phyloP scores from a whole-genome alignment of 495 filamentous ascomycete species.

The Tuber brumale region DNA sequence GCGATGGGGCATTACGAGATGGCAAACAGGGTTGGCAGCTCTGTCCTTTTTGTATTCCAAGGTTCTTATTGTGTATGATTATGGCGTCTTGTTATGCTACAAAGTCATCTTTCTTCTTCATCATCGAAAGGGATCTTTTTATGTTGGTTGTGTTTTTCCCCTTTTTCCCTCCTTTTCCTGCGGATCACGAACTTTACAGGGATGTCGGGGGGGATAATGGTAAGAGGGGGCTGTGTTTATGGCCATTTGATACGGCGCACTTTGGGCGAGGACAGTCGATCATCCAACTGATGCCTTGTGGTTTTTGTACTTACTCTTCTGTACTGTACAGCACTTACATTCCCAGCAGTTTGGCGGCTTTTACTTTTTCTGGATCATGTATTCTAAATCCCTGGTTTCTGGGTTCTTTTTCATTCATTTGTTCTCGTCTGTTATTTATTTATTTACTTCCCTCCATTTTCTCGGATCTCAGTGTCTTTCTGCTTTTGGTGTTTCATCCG shows the following conservation, averaged over 20 bases:
- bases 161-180: background rate
- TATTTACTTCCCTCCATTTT: background rate
- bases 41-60: background rate
- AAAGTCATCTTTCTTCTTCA: constrained; percentile 26
- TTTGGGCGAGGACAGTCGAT: background rate
- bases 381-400: background rate
- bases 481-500: background rate
- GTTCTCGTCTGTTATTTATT: background rate
- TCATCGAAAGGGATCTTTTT: constrained; percentile 14
- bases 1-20: background rate
- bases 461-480: background rate
- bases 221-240: background rate
- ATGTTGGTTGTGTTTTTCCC: background rate
- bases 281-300: background rate
- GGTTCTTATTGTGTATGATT: constrained; percentile 31
- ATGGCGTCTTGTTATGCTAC: constrained; percentile 37
- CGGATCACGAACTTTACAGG: background rate
- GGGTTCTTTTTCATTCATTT: background rate
- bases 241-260: background rate
- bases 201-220: background rate
- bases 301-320: constrained; percentile 1
- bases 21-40: constrained; percentile 11
- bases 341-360: background rate
- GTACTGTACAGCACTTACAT: background rate
- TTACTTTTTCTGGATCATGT: constrained; percentile 1